These are phyloP conservation scores for Talaromyces sp. DNA, from an alignment of 2,329 filamentous ascomycete species.

Conservation along the genomic window DNA sequence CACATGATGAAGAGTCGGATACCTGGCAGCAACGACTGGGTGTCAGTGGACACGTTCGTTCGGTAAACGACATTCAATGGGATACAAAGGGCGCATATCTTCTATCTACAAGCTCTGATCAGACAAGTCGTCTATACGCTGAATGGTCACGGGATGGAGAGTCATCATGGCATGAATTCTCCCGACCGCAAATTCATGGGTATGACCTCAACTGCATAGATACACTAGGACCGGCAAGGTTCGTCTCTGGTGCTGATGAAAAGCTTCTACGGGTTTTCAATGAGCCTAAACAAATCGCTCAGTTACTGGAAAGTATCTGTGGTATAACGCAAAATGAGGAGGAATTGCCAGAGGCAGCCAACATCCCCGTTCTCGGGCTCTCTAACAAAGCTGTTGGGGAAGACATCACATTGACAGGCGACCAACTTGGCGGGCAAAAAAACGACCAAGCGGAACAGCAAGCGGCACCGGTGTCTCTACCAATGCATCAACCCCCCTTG, in stretches of 20 bases:
- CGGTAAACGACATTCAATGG: constrained; percentile 81
- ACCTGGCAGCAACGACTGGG: constrained; percentile 73
- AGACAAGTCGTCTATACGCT: constrained; percentile 84
- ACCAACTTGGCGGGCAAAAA: constrained; percentile 18
- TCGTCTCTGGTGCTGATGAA: constrained; percentile 93
- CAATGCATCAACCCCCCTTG: constrained; percentile 68
- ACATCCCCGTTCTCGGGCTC: constrained; percentile 88
- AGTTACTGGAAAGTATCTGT: constrained; percentile 64
- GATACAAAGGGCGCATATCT: constrained; percentile 75
- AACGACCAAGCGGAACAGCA: constrained; percentile 19
- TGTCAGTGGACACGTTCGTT: constrained; percentile 75
- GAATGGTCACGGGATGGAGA: constrained; percentile 58
- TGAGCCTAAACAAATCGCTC: constrained; percentile 76
- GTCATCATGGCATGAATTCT: constrained; percentile 88
- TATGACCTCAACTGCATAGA: constrained; percentile 97
- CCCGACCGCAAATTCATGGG: constrained; percentile 91
- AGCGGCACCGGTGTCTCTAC: constrained; percentile 37
- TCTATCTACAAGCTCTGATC: constrained; percentile 82
- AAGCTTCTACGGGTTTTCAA: constrained; percentile 96
- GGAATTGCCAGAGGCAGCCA: constrained; percentile 75
- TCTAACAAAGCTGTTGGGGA: constrained; percentile 84
- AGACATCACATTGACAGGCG: constrained; percentile 33
- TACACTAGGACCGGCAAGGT: constrained; percentile 64
- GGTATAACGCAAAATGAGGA: constrained; percentile 47
- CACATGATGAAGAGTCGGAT: constrained; percentile 55